phyloP scores from a whole-genome alignment of 169 alveolate species.

The Amoebophrya sp. region DNA sequence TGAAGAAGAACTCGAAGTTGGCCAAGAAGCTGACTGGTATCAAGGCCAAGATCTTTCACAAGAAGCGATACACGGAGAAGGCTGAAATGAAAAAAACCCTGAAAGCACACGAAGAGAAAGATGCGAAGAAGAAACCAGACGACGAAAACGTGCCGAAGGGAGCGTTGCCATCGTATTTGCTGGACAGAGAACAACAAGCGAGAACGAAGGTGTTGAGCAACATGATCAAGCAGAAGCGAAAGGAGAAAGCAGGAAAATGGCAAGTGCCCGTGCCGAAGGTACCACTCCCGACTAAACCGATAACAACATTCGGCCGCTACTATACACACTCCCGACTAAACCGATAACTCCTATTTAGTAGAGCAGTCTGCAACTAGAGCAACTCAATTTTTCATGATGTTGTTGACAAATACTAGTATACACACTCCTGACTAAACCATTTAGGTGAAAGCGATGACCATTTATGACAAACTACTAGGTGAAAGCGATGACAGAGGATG shows the following conservation, averaged over 20 bases:
- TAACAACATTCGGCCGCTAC: too few relatives aligned
- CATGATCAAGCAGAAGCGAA: conserved; percentile 96
- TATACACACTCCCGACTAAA: too few relatives aligned
- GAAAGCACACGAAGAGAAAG: conserved; percentile 79
- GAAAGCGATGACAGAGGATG: conserved; percentile 81
- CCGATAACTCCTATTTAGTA: too few relatives aligned
- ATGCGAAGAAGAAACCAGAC: conserved; percentile 72
- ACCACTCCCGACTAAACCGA: too few relatives aligned
- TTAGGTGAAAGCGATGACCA: too few relatives aligned
- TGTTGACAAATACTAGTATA: too few relatives aligned
- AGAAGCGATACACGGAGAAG: conserved; percentile 94
- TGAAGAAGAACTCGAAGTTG: conserved; percentile 77
- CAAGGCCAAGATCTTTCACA: conserved; percentile 89
- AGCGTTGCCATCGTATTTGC: conserved; percentile 96
- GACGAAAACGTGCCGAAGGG: conserved; percentile 79
- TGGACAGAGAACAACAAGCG: conserved; percentile 93
- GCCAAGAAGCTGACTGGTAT: conserved; percentile 87
- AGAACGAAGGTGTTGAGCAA: conserved; percentile 88
- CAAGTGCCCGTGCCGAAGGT: conserved; percentile 94
- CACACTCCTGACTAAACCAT: too few relatives aligned
- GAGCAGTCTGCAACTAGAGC: too few relatives aligned
- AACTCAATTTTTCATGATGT: too few relatives aligned
- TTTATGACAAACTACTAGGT: too few relatives aligned
- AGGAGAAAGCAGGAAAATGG: conserved; percentile 99
- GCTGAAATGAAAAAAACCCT: conserved; percentile 85